These are phyloP conservation scores for Acorus gramineus DNA, from an alignment of 106 monocot genomes.

Conservation along the genomic window DNA sequence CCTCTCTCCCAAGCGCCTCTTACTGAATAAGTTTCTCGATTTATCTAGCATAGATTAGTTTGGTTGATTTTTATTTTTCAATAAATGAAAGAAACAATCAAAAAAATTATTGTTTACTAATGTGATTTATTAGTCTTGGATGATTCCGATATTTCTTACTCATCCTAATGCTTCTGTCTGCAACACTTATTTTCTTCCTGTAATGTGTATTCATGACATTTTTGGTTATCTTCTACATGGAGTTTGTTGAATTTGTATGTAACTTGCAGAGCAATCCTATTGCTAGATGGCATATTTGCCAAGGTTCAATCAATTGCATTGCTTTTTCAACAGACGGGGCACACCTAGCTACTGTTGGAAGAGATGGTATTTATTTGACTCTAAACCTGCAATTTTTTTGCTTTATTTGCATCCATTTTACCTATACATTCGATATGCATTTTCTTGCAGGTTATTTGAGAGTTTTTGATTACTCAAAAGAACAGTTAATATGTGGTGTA, in stretches of 20 bases:
- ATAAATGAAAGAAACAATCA: too few species aligned
- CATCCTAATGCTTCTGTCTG: too few species aligned
- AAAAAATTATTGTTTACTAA: too few species aligned
- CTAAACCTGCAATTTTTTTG: too few species aligned
- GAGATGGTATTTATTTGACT: constrained; percentile 60
- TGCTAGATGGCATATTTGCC: constrained; percentile 95
- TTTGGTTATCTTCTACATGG: neutral
- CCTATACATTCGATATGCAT: neutral
- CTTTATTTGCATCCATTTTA: neutral
- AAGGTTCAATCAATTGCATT: constrained; percentile 85
- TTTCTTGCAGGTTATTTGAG: constrained; percentile 69
- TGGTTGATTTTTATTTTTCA: too few species aligned
- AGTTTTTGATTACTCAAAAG: constrained; percentile 85
- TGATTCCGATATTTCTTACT: too few species aligned
- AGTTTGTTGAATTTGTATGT: constrained; percentile 5
- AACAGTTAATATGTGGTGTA: constrained; percentile 82
- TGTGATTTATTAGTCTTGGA: too few species aligned
- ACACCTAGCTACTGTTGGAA: constrained; percentile 78
- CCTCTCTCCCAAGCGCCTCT: too few species aligned
- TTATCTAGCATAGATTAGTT: too few species aligned
- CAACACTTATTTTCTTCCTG: too few species aligned
- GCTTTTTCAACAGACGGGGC: constrained; percentile 81
- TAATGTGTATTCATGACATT: too few species aligned
- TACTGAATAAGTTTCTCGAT: too few species aligned
- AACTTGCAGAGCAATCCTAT: constrained; percentile 77